Percentiles rank a stretch among this genome's conserved stretches.
phyloP scores from a whole-genome alignment of 345 rosid genomes.

The Camelina sativa region DNA sequence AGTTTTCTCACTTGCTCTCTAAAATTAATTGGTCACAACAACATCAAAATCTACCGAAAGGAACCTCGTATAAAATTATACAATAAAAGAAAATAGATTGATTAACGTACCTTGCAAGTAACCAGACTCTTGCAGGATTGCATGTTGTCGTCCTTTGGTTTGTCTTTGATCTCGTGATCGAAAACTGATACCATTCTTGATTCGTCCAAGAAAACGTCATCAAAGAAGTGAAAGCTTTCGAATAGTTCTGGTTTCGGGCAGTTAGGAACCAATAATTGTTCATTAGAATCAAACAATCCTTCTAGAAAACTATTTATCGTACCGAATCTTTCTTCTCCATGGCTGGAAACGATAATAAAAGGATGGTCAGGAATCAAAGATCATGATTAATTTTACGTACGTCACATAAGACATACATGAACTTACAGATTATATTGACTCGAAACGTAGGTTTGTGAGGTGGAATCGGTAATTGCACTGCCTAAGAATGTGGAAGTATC shows the following conservation, averaged over 20 bases:
- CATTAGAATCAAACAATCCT: constrained; percentile 29
- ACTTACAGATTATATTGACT: constrained; percentile 61
- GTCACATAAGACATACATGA: neutral
- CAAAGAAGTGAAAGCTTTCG: constrained; percentile 38
- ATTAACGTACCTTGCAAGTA: constrained; percentile 31
- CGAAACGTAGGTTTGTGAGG: constrained; percentile 55
- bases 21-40: constrained; percentile 38
- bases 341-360: constrained; percentile 2
- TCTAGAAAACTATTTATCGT: constrained; percentile 28
- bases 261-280: constrained; percentile 27
- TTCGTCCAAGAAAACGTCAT: constrained; percentile 32
- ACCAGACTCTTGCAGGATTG: constrained; percentile 11
- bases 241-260: constrained; percentile 17
- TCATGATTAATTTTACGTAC: neutral
- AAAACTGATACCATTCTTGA: constrained; percentile 23
- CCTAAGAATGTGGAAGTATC: constrained; percentile 16
- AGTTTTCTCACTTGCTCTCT: constrained; percentile 51
- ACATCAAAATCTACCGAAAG: constrained; percentile 16
- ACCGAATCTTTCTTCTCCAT: constrained; percentile 21
- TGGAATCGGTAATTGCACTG: constrained; percentile 46
- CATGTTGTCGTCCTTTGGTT: constrained; percentile 13
- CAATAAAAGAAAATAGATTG: neutral
- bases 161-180: constrained; percentile 5
- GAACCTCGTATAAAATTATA: neutral
- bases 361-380: constrained; percentile 18